phyloP scores from a whole-genome alignment of 73 alveolate genomes.

The Paramecium pentaurelia region DNA sequence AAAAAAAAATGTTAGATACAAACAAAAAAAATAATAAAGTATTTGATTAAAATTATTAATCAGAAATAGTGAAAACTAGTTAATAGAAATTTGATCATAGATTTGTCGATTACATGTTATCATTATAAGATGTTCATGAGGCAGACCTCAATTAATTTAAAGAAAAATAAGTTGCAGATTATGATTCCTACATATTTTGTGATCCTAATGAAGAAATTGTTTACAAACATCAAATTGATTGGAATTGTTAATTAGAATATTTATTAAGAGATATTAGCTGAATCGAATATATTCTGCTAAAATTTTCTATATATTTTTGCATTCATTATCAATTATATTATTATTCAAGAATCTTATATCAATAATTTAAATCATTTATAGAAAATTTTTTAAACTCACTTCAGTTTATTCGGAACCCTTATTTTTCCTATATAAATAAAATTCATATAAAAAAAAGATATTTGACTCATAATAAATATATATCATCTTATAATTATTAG shows the following conservation, averaged over 20 bases:
- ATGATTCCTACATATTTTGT: constrained; percentile 14
- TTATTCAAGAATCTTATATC: not conserved
- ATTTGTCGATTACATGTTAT: not conserved
- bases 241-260: not conserved
- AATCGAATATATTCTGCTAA: not conserved
- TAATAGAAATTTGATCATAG: not conserved
- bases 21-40: not conserved
- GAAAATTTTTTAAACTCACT: not conserved
- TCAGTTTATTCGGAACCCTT: not conserved
- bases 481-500: not conserved
- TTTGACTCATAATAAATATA: not conserved
- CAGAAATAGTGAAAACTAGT: not conserved
- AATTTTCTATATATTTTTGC: not conserved
- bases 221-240: not conserved
- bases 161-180: not conserved
- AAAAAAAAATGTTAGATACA: not conserved
- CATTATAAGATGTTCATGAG: constrained; percentile 7
- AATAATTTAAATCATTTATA: not conserved
- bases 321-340: not conserved
- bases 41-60: not conserved
- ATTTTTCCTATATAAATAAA: not conserved
- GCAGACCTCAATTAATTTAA: not conserved
- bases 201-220: not conserved
- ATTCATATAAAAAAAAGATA: not conserved
- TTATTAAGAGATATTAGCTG: not conserved